phyloP scores from a whole-genome alignment of 306 rosid species.

The Medicago ruthenica region DNA sequence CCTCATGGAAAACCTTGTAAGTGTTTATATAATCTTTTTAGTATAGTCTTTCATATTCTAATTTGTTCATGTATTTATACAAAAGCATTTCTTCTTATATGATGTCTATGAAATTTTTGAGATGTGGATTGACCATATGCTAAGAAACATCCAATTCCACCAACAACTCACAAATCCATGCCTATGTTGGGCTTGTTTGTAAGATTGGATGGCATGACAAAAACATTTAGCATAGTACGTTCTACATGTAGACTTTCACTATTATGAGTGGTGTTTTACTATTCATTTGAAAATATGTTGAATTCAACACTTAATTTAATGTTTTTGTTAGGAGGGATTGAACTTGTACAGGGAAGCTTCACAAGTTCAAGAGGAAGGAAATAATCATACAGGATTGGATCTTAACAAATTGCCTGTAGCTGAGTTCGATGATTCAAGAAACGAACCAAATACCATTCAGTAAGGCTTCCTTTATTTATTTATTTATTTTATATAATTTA shows the following conservation, averaged over 20 bases:
- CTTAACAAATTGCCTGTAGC: background rate
- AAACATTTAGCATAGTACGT: background rate
- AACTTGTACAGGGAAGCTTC: background rate
- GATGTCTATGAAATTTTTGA: background rate
- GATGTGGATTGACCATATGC: background rate
- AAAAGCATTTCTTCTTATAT: background rate
- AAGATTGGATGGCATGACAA: background rate
- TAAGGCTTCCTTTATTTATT: background rate
- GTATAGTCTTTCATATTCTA: background rate
- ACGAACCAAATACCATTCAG: background rate
- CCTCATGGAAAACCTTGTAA: slow-evolving; percentile 5
- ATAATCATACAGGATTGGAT: background rate
- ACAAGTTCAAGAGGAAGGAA: background rate
- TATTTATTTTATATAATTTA: background rate
- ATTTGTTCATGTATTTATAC: background rate
- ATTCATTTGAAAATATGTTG: background rate
- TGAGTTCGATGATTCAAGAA: background rate
- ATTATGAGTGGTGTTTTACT: background rate
- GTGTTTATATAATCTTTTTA: background rate
- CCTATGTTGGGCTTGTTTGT: background rate
- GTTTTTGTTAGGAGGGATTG: background rate
- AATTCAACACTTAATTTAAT: background rate
- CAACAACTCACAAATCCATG: too few species aligned
- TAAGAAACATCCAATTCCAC: too few species aligned
- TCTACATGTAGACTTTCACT: background rate